phyloP scores from a whole-genome alignment of 2,329 filamentous ascomycete genomes.

The Fusarium subglutinans region DNA sequence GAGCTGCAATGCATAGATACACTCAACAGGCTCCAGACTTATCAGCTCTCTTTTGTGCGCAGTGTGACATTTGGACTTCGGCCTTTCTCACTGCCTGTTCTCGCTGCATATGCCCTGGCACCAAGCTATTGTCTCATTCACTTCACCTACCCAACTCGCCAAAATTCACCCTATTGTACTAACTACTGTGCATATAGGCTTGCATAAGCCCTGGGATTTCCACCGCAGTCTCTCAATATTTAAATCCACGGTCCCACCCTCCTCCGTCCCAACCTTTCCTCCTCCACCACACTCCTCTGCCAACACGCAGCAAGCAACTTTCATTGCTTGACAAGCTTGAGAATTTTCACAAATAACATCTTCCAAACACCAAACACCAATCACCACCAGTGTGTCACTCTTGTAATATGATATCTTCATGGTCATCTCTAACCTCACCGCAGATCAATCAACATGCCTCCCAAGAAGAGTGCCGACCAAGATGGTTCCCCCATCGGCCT shows the following conservation, averaged over 20 bases:
- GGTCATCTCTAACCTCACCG: neutral
- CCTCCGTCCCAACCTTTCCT: constrained; percentile 11
- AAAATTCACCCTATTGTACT: neutral
- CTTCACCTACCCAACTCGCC: neutral
- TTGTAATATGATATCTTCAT: neutral
- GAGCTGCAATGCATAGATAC: too few species aligned
- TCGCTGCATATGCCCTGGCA: constrained; percentile 1
- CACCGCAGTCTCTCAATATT: neutral
- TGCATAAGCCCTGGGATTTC: neutral
- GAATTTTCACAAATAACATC: neutral
- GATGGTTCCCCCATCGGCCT: constrained; percentile 39
- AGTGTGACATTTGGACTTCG: neutral
- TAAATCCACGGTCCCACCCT: neutral
- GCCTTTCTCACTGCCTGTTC: neutral
- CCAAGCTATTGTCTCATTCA: neutral
- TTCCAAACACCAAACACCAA: neutral
- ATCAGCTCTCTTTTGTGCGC: neutral
- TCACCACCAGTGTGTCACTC: neutral
- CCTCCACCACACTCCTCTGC: constrained; percentile 1
- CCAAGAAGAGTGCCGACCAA: constrained; percentile 44
- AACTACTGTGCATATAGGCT: neutral
- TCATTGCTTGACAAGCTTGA: neutral
- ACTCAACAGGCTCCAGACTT: too few species aligned
- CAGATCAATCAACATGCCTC: constrained; percentile 41
- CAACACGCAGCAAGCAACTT: neutral